Evolutionary conservation across 768 basidiomycete genomes (phyloP).

Genomic region (Gymnopilus junonius): DNA sequence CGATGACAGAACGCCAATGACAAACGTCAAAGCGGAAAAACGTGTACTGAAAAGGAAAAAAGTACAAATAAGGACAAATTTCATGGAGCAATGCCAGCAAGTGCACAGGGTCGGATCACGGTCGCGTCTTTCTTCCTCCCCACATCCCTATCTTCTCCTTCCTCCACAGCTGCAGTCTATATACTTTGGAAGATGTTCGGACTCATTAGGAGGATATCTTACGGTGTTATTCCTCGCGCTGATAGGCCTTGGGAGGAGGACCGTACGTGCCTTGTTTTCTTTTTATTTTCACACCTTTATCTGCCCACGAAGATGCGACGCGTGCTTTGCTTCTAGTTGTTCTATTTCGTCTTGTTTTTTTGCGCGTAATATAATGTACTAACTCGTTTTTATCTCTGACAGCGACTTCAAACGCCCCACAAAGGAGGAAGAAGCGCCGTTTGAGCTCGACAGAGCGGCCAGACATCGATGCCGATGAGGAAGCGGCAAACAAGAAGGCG

Average conservation of each 20-base stretch:
- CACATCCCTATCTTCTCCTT: neutral
- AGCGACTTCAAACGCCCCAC: slow-evolving; percentile 81
- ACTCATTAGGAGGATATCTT: slow-evolving; percentile 72
- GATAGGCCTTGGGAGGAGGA: slow-evolving; percentile 82
- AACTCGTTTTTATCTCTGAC: slow-evolving; percentile 9
- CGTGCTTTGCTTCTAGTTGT: slow-evolving; percentile 20
- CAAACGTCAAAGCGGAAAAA: too few relatives aligned
- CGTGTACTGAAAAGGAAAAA: neutral
- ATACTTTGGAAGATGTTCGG: slow-evolving; percentile 55
- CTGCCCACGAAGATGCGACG: slow-evolving; percentile 11
- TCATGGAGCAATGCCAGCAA: neutral
- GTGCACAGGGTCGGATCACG: slow-evolving; percentile 13
- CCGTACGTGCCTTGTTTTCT: slow-evolving; percentile 46
- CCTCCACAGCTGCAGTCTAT: neutral
- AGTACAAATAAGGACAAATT: slow-evolving; percentile 16
- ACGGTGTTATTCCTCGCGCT: slow-evolving; percentile 68
- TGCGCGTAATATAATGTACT: neutral
- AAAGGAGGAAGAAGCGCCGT: slow-evolving; percentile 68
- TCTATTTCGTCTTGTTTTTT: slow-evolving; percentile 13
- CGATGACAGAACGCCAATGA: too few relatives aligned
- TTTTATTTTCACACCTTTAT: slow-evolving; percentile 1
- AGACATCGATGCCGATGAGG: slow-evolving; percentile 44
- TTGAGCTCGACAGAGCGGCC: slow-evolving; percentile 50
- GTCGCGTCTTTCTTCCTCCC: slow-evolving; percentile 14
- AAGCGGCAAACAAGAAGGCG: slow-evolving; percentile 44